Conservation (phyloP, 2,329 filamentous ascomycete genomes). For the Chaetomium sp. region DNA sequence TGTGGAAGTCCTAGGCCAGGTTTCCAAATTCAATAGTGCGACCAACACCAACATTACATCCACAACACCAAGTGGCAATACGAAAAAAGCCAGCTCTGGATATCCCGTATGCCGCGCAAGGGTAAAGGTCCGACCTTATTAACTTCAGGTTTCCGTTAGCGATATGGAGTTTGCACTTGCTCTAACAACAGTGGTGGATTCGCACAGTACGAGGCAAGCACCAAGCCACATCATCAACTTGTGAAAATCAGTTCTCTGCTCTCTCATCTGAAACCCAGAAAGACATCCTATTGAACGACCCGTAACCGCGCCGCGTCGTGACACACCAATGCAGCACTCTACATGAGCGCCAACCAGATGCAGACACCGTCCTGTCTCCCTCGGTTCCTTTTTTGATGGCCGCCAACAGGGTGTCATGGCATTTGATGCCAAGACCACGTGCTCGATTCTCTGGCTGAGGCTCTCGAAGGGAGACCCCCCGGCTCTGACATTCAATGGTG, state of each 20-base stretch:
- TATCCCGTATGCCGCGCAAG: background rate
- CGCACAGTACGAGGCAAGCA: background rate
- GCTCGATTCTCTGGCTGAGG: slow-evolving; percentile 19
- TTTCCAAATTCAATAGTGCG: background rate
- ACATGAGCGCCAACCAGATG: background rate
- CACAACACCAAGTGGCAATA: background rate
- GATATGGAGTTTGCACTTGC: background rate
- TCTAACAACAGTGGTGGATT: background rate
- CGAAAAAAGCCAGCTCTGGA: background rate
- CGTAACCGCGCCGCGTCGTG: background rate
- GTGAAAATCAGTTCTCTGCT: background rate
- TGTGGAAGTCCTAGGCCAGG: background rate
- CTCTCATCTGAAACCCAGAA: background rate
- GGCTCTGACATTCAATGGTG: background rate
- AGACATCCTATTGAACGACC: background rate
- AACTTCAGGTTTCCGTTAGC: background rate
- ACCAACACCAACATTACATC: background rate
- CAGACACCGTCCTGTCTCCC: background rate
- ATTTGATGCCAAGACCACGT: slow-evolving; percentile 26
- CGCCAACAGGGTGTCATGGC: background rate
- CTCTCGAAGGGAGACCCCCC: background rate
- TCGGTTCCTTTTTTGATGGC: background rate
- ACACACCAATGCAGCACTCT: background rate
- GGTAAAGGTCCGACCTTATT: background rate
- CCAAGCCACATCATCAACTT: background rate